Evolutionary conservation across 2,329 filamentous ascomycete genomes (phyloP).

Genomic region (Purpureocillium lavendulum): DNA sequence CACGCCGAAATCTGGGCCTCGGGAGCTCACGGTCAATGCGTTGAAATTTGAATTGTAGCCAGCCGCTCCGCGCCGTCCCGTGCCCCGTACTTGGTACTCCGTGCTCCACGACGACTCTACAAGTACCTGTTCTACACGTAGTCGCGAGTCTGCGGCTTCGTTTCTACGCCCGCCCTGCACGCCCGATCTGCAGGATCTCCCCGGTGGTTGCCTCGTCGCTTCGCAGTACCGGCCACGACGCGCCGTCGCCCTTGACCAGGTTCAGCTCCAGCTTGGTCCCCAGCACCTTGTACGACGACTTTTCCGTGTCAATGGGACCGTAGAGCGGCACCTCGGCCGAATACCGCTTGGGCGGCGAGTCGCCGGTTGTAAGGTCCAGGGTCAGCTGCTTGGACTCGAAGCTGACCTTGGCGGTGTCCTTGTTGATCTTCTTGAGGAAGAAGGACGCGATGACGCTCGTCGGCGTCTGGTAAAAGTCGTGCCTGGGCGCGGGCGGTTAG

Average conservation of each 20-base stretch:
- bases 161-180: constrained; percentile 45
- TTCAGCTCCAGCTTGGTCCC: constrained; percentile 83
- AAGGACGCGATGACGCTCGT: constrained; percentile 80
- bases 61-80: too few species aligned
- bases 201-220: constrained; percentile 61
- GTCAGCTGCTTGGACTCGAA: constrained; percentile 57
- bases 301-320: constrained; percentile 64
- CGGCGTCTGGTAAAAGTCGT: constrained; percentile 93
- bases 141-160: not conserved
- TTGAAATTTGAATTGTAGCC: too few species aligned
- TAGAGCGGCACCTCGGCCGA: constrained; percentile 66
- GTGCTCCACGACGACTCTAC: too few species aligned
- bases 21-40: too few species aligned
- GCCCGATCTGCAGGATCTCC: constrained; percentile 84
- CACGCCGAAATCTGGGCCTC: too few species aligned
- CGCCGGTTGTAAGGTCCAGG: constrained; percentile 79
- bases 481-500: constrained; percentile 21
- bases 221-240: constrained; percentile 77
- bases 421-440: constrained; percentile 96
- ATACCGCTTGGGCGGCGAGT: constrained; percentile 71
- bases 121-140: too few species aligned
- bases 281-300: constrained; percentile 72
- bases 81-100: too few species aligned
- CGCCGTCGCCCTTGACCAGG: constrained; percentile 62
- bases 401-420: constrained; percentile 62